phyloP scores from a whole-genome alignment of 345 rosid genomes.

The Luvunga scandens region DNA sequence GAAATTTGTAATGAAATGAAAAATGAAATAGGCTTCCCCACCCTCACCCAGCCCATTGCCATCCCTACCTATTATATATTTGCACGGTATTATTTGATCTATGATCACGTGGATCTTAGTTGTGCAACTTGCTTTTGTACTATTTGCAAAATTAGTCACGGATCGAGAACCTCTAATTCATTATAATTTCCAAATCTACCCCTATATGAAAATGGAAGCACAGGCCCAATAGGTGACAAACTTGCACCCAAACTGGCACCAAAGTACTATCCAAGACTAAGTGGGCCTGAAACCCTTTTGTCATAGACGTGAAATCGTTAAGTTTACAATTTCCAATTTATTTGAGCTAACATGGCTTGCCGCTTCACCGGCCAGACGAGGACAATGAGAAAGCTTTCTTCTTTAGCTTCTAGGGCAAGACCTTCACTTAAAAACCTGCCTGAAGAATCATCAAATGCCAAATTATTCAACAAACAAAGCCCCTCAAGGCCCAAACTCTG shows the following conservation, averaged over 20 bases:
- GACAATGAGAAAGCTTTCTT: slow-evolving; percentile 63
- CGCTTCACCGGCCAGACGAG: neutral
- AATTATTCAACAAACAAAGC: slow-evolving; percentile 10
- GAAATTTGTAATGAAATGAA: no score
- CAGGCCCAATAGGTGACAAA: neutral
- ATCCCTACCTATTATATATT: no score
- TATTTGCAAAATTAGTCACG: no score
- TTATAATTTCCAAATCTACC: neutral
- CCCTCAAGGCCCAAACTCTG: slow-evolving; percentile 3
- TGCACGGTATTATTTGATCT: no score
- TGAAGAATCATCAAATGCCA: slow-evolving; percentile 2
- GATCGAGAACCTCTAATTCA: no score
- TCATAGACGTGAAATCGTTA: neutral
- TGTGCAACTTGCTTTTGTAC: no score
- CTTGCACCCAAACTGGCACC: no score
- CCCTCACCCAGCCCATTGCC: no score
- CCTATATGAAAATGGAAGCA: neutral
- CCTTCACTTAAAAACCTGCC: slow-evolving; percentile 21
- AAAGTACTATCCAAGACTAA: neutral
- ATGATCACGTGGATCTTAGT: no score
- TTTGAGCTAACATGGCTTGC: neutral
- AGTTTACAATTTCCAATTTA: neutral
- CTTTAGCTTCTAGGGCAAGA: slow-evolving; percentile 45
- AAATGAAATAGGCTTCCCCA: no score
- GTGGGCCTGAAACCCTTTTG: neutral